Evolutionary conservation across 345 rosid species (phyloP).

Genomic region (Rhizophora apiculata): DNA sequence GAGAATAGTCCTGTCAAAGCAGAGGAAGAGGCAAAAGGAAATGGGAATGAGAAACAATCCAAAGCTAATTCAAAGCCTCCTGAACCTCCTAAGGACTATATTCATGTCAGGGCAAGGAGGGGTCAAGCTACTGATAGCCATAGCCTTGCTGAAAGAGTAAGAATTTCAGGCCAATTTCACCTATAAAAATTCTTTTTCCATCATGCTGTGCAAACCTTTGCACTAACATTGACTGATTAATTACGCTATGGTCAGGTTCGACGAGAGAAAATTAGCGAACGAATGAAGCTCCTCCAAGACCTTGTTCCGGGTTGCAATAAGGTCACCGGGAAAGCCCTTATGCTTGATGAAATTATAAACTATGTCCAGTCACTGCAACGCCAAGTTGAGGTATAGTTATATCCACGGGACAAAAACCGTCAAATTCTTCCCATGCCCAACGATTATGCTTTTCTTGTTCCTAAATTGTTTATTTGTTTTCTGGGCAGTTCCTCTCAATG

Average conservation of each 20-base stretch:
- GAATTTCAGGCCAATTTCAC: constrained; percentile 5
- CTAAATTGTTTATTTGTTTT: neutral
- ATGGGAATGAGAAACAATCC: constrained; percentile 22
- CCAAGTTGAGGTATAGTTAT: constrained; percentile 77
- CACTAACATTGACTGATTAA: constrained; percentile 6
- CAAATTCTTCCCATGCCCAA: neutral
- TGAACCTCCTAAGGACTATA: constrained; percentile 76
- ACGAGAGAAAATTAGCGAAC: constrained; percentile 89
- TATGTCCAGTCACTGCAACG: constrained; percentile 87
- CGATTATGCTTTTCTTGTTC: constrained; percentile 6
- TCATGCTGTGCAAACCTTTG: neutral
- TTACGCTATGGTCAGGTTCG: constrained; percentile 48
- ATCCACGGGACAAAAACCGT: neutral
- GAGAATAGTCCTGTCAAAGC: constrained; percentile 29
- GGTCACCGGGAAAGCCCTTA: constrained; percentile 88
- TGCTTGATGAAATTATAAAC: constrained; percentile 89
- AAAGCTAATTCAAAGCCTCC: constrained; percentile 37
- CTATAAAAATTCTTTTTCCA: neutral
- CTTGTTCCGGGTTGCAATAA: constrained; percentile 98
- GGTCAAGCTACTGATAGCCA: constrained; percentile 99
- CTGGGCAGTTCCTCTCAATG: constrained; percentile 78
- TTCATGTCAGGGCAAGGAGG: constrained; percentile 91
- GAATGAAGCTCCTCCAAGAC: constrained; percentile 96
- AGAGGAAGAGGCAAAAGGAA: constrained; percentile 33
- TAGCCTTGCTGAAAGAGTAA: constrained; percentile 93